These are phyloP conservation scores for Waltiozyma sp. DNA, from an alignment of 1,139 yeast genomes.

Conservation along the genomic window DNA sequence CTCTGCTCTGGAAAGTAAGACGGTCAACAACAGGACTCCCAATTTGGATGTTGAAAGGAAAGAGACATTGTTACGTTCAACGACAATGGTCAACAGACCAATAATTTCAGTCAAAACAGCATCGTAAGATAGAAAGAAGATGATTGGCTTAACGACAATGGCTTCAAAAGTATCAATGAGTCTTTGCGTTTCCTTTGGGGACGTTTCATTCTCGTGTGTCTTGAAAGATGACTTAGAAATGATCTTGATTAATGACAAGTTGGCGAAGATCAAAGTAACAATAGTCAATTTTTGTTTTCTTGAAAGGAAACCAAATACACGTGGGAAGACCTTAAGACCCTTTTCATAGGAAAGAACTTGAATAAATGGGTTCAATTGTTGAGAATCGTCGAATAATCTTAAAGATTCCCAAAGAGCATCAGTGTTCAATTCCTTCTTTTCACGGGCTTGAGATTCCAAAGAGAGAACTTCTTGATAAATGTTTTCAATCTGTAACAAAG, in stretches of 20 bases:
- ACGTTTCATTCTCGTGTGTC: conserved; percentile 36
- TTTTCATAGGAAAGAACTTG: conserved; percentile 79
- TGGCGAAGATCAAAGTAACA: conserved; percentile 70
- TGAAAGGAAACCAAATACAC: conserved; percentile 74
- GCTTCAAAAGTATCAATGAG: conserved; percentile 73
- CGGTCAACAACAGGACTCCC: conserved; percentile 80
- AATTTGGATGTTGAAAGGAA: conserved; percentile 73
- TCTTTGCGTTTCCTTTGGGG: conserved; percentile 47
- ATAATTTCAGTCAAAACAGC: conserved; percentile 74
- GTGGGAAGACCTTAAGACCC: conserved; percentile 80
- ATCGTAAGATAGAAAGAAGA: conserved; percentile 68
- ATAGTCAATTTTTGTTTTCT: conserved; percentile 72
- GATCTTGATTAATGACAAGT: conserved; percentile 72
- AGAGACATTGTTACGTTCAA: conserved; percentile 63
- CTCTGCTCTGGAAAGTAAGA: conserved; percentile 85
- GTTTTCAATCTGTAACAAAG: conserved; percentile 47
- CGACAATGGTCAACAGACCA: conserved; percentile 64
- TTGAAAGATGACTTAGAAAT: conserved; percentile 71
- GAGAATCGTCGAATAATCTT: conserved; percentile 48
- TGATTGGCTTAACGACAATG: conserved; percentile 77
- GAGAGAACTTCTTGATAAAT: conserved; percentile 70
- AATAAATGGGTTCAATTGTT: conserved; percentile 67
- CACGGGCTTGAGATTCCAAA: conserved; percentile 77
- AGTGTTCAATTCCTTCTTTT: conserved; percentile 42
- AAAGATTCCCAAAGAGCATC: conserved; percentile 68